Evolutionary conservation across 2,329 filamentous ascomycete genomes (phyloP).

Genomic region (Exophiala alcalophila): DNA sequence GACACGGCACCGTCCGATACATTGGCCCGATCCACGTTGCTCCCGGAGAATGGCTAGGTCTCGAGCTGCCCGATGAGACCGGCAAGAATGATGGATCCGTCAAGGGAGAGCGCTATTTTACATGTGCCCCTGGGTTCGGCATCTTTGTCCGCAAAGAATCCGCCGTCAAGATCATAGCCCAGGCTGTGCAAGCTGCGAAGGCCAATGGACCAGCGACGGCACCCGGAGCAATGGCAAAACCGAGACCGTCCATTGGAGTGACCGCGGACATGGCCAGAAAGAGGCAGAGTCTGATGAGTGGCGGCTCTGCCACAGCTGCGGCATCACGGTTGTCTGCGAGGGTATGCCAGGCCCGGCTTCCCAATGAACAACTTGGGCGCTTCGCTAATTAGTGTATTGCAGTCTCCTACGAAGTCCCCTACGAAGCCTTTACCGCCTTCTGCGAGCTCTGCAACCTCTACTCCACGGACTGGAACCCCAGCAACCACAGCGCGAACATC

Average conservation of each 20-base stretch:
- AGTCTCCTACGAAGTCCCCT: constrained; percentile 77
- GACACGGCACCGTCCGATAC: constrained; percentile 74
- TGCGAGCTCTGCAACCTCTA: constrained; percentile 53
- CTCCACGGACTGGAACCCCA: constrained; percentile 64
- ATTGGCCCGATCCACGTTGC: constrained; percentile 75
- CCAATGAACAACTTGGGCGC: neutral
- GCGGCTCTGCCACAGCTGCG: constrained; percentile 54
- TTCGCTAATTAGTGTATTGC: constrained; percentile 20
- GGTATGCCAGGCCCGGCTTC: constrained; percentile 31
- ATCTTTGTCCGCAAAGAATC: constrained; percentile 82
- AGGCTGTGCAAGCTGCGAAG: constrained; percentile 42
- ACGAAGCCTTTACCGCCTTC: constrained; percentile 64
- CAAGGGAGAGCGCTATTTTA: constrained; percentile 82
- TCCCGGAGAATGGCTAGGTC: constrained; percentile 79
- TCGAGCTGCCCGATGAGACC: constrained; percentile 75
- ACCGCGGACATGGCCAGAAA: constrained; percentile 56
- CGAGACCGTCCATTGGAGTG: constrained; percentile 42
- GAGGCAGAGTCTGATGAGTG: constrained; percentile 67
- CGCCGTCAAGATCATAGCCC: constrained; percentile 57
- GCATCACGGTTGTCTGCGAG: constrained; percentile 37
- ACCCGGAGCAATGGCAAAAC: constrained; percentile 34
- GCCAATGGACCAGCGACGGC: constrained; percentile 31
- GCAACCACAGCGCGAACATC: constrained; percentile 51
- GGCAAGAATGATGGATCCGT: constrained; percentile 96
- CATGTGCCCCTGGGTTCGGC: constrained; percentile 66